phyloP scores from a whole-genome alignment of 2,329 filamentous ascomycete genomes.

The Exutisphaerella laricina region DNA sequence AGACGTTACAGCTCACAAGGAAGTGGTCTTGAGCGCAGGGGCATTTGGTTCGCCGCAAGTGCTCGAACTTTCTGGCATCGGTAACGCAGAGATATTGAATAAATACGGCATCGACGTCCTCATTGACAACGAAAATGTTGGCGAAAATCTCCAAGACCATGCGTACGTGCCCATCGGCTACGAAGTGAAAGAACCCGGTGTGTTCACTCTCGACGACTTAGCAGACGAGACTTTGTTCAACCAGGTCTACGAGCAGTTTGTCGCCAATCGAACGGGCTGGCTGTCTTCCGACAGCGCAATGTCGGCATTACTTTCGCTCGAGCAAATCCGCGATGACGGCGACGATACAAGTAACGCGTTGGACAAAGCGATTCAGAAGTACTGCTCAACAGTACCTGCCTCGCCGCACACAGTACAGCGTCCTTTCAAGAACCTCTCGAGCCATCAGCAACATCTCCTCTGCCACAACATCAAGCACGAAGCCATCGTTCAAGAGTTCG shows the following conservation, averaged over 20 bases:
- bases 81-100: conserved; percentile 26
- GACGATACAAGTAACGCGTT: neutral
- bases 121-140: conserved; percentile 5
- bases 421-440: neutral
- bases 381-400: neutral
- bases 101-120: conserved; percentile 26
- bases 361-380: neutral
- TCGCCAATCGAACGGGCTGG: conserved; percentile 8
- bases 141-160: conserved; percentile 14
- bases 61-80: conserved; percentile 58
- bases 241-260: conserved; percentile 9
- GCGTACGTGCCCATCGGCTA: conserved; percentile 10
- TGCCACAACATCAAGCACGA: conserved; percentile 14
- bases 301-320: conserved; percentile 13
- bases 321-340: conserved; percentile 10
- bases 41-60: conserved; percentile 52
- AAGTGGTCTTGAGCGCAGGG: conserved; percentile 52
- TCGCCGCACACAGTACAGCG: neutral
- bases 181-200: conserved; percentile 8
- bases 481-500: conserved; percentile 23
- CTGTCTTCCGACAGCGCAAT: conserved; percentile 11
- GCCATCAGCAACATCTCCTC: conserved; percentile 15
- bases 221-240: conserved; percentile 11
- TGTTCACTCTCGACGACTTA: conserved; percentile 14
- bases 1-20: conserved; percentile 30